Conservation (phyloP, 345 rosid genomes). For the Euphorbia pulcherrima region DNA sequence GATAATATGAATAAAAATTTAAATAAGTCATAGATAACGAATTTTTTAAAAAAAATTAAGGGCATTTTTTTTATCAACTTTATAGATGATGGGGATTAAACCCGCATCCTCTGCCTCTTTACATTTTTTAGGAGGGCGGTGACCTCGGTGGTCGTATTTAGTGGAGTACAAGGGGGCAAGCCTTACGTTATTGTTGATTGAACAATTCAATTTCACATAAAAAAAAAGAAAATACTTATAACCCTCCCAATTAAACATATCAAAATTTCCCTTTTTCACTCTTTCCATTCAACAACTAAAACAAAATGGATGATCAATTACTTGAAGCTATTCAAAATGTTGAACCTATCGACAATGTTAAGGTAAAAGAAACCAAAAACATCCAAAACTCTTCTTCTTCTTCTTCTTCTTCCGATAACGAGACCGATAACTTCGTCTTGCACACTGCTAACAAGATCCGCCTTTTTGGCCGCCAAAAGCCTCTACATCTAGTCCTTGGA, state of each 20-base stretch:
- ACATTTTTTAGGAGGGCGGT: too few relatives aligned
- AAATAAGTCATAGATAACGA: too few relatives aligned
- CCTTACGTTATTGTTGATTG: constrained; percentile 2
- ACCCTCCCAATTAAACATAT: not conserved
- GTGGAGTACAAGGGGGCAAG: not conserved
- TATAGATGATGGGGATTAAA: too few relatives aligned
- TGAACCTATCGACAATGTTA: not conserved
- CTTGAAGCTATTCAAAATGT: constrained; percentile 14
- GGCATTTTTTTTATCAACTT: too few relatives aligned
- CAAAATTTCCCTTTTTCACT: not conserved
- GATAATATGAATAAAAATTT: too few relatives aligned
- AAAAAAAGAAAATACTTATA: constrained; percentile 2
- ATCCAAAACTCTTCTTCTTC: constrained; percentile 8
- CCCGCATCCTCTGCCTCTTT: too few relatives aligned
- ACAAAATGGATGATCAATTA: constrained; percentile 8
- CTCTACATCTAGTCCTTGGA: constrained; percentile 42
- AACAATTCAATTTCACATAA: constrained; percentile 8
- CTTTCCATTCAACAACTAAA: not conserved
- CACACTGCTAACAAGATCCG: constrained; percentile 27
- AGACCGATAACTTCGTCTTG: constrained; percentile 10
- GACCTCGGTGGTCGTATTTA: too few relatives aligned
- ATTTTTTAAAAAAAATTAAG: too few relatives aligned
- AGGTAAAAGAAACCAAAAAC: constrained; percentile 7
- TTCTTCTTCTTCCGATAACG: constrained; percentile 32
- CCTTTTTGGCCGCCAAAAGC: constrained; percentile 41